Base-by-base conservation (phyloP, 106 monocot genomes). In the Apostasia shenzhenica region DNA sequence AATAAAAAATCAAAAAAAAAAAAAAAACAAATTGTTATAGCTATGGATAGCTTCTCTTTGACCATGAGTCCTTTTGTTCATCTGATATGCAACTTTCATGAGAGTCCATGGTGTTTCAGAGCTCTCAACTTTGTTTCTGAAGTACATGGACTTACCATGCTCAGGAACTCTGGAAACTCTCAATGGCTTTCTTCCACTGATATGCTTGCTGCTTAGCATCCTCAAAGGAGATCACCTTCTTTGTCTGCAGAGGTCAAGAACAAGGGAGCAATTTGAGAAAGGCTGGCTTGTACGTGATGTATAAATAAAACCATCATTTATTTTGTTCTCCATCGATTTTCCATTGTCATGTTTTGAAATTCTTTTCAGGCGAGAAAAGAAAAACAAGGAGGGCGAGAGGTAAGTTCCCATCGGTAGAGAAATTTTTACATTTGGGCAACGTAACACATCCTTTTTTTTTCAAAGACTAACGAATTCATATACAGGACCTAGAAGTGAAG, bases 131-230 rank as follows among this genome's bases (percentile, higher is more conserved):
- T 26, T 26, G 26, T 26, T 26, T 26, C 26, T 26, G 26, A 26
- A 26, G 26, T 26, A 26, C 26, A 26, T 26, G 26, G 26, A 38
- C 3, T 6, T 60, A 63, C 8, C 2, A 46, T 46, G 26, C 48
- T 65, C 48, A 65, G 48, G 7, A 48, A 65, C 37, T 47, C 26
- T 87, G 99, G 68, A 99, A 72, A 48, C 81, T 80, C 76, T 99
- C 99, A 57, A 99, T 80, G 6, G 87, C 90, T 57, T 72, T 85
- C 76, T 99, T 93, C 99, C 99, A 99, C 45, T 90, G 90, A 80
- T 78, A 85, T 58, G 99, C 93, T 48, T 85, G 78, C 71, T 93
- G 79, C 51, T 99, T 99, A 13, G 73, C 67, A 83, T 99, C 99
- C 55, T 99, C 93, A 73, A 99, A 93, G 49, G 99, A 83, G 42